Evolutionary conservation across 1,139 yeast species (phyloP), one percentile per base, ranked within the genome.

Genomic region (Magnusiomyces fungicola): DNA sequence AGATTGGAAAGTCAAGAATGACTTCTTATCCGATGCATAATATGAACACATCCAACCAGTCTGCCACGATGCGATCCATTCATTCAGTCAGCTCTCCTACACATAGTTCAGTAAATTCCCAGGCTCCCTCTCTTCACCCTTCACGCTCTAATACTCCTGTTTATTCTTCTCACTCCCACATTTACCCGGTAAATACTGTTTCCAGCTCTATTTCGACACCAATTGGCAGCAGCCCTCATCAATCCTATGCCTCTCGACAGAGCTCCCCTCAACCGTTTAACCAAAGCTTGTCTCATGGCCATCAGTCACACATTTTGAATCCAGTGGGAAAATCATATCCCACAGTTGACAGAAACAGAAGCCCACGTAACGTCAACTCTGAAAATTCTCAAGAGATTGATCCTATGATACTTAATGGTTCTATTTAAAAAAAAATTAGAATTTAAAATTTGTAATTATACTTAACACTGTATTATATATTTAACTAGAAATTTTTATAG

Each of bases 321-420:
- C 36, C 36, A n/a, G 6, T 32, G 10, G 9, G 18, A 7, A 32
- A 32, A 18, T 12, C 36, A 32, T 32, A 12, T 32, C n/a, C 36
- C 18, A 12, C 36, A 32, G 27, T 25, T 33, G 32, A 40, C 23
- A 40, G 43, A 29, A 40, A 19, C 22, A 32, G 18, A 16, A 30
- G 29, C 18, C 43, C 21, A 14, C 30, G 25, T 19, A 27, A 25
- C n/a, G 16, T 29, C 23, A 24, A 21, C n/a, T 16, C 23, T 16
- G 33, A 21, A 19, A 40, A 37, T 1, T 42, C 36, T 14, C 45
- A 40, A 29, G 33, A 47, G 27, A 51, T 51, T 16, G 53, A 51
- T 39, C 53, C 53, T 7, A 46, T 46, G 51, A 51, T 51, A 45
- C 37, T 51, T 23, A 51, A 48, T 33, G 51, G 51, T 3, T 45